Percentiles rank a stretch among this genome's conserved stretches.
Conservation (phyloP, 176 grass and related monocot species). For the Zea luxurians region DNA sequence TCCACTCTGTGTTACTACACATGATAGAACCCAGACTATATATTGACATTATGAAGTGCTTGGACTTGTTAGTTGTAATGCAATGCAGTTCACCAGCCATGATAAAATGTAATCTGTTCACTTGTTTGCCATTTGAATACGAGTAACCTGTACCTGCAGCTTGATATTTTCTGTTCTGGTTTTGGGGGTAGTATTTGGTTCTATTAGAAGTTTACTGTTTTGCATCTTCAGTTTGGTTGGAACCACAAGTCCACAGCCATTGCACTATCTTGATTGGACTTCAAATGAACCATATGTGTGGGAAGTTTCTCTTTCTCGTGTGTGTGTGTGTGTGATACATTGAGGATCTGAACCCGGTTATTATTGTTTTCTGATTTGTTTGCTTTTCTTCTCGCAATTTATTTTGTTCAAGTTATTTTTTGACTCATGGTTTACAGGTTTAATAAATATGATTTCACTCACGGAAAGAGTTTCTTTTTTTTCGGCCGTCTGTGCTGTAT, state of each 20-base stretch:
- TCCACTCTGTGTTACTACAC: neutral
- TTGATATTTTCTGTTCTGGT: conserved; percentile 13
- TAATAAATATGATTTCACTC: neutral
- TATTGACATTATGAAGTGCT: neutral
- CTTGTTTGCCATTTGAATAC: neutral
- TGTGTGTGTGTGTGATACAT: neutral
- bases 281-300: neutral
- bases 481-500: neutral
- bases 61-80: neutral
- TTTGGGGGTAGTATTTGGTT: conserved; percentile 1
- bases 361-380: neutral
- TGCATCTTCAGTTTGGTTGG: conserved; percentile 3
- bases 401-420: neutral
- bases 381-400: neutral
- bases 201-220: neutral
- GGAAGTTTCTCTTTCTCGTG: neutral
- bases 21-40: neutral
- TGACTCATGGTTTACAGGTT: neutral
- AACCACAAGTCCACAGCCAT: neutral
- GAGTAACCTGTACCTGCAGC: neutral
- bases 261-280: conserved; percentile 10
- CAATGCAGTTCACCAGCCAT: neutral
- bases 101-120: neutral
- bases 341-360: neutral
- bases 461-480: neutral